Base-by-base conservation (phyloP, 129 eudicot genomes). In the Scalesia atractyloides region DNA sequence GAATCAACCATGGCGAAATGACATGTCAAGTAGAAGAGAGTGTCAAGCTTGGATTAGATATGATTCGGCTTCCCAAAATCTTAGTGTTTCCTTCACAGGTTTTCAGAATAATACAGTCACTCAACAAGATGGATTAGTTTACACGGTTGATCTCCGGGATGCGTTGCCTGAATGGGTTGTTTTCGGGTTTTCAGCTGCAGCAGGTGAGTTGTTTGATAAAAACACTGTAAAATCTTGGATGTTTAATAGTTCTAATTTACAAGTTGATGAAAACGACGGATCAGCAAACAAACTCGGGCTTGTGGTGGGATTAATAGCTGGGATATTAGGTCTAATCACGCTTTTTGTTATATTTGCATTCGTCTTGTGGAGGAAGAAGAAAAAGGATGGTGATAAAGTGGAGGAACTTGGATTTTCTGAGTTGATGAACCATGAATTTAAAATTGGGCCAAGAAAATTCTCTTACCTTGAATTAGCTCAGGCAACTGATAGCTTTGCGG, bases 141-240 rank as follows among this genome's bases (percentile, higher is more conserved):
- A 52, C 66, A 46, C 24, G 5, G 73, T 82, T 82, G 86, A 82
- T 79, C 66, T 82, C 3, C 50, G 81, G 20, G 48, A 64, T 9
- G 68, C 16, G 36, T 48, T 82, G 58, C 83, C 78, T 0, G 83
- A 78, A 36, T 68, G 54, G 76, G 80, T 82, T 52, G 52, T 37
- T 50, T 43, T 82, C n/a, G 86, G 83, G 48, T 68, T 82, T 53
- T 43, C 80, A 43, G 86, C 86, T 22, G 57, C 79, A 54, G 75
- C 81, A 1, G 81, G 84, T 10, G 17, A 1, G 10, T 17, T 4
- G 13, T 59, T 37, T 6, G 67, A 64, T 70, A 64, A 26, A 59
- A 73, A 75, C 66, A 75, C 30, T 26, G 46, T 83, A 16, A 66
- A 63, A 30, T 83, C 87, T 11, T 83, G 87, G 87, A 26, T 15